Evolutionary conservation across 257 asterid genomes (phyloP).

Genomic region (Oldenlandia corymbosa): DNA sequence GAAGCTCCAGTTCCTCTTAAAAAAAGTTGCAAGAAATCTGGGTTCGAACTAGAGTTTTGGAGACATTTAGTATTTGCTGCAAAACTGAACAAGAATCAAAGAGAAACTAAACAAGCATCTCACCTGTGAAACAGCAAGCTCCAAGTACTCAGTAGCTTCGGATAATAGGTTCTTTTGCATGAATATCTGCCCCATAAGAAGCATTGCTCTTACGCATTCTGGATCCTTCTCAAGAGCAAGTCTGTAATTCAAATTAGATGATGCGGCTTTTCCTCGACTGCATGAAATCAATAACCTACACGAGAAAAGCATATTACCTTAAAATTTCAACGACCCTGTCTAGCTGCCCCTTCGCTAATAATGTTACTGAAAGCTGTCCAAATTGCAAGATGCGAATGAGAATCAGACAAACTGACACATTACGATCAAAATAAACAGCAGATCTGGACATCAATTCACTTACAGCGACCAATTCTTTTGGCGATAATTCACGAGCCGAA

Average conservation of each 20-base stretch:
- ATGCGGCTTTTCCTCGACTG: constrained; percentile 25
- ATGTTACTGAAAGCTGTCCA: constrained; percentile 57
- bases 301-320: constrained; percentile 38
- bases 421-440: neutral
- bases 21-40: neutral
- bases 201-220: constrained; percentile 60
- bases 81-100: constrained; percentile 11
- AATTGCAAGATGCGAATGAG: constrained; percentile 16
- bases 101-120: constrained; percentile 13
- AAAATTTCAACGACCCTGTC: constrained; percentile 50
- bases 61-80: neutral
- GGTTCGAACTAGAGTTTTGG: neutral
- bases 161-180: constrained; percentile 40
- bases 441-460: constrained; percentile 21
- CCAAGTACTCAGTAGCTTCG: constrained; percentile 67
- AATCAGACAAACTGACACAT: constrained; percentile 5
- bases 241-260: constrained; percentile 46
- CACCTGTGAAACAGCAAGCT: constrained; percentile 68
- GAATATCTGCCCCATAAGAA: constrained; percentile 67
- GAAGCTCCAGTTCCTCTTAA: neutral
- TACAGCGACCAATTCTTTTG: constrained; percentile 64
- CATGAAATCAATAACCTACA: constrained; percentile 13
- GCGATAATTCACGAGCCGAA: constrained; percentile 49
- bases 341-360: constrained; percentile 41
- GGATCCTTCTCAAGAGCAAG: constrained; percentile 88